Conservation (phyloP, 139 green algal genomes). For the Yamagishiella unicocca region DNA sequence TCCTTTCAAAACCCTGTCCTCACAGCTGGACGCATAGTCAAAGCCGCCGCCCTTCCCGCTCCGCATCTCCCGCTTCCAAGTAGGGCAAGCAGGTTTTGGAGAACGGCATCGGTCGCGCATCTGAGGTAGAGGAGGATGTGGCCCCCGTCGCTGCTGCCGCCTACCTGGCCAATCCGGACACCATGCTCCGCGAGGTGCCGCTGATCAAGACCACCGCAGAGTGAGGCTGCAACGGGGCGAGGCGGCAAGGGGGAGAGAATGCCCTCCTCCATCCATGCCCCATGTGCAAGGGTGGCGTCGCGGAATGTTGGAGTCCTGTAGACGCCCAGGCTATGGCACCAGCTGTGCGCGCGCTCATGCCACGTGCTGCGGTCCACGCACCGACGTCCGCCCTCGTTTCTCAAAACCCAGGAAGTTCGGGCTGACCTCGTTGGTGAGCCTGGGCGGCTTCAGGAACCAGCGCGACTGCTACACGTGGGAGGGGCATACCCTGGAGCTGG, state of each 20-base stretch:
- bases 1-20: too few species aligned
- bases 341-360: too few species aligned
- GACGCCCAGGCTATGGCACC: too few species aligned
- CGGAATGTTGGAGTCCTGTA: too few species aligned
- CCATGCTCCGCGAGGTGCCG: constrained; percentile 68
- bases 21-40: too few species aligned
- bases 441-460: constrained; percentile 95
- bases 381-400: too few species aligned
- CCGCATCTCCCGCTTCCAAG: background rate
- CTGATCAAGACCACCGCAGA: constrained; percentile 53
- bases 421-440: constrained; percentile 71
- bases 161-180: constrained; percentile 73
- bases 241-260: background rate
- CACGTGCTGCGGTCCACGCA: too few species aligned
- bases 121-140: constrained; percentile 85
- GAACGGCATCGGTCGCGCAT: constrained; percentile 84
- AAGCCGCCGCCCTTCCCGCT: too few species aligned
- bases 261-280: too few species aligned
- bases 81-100: constrained; percentile 81
- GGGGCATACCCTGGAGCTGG: constrained; percentile 89
- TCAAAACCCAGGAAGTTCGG: constrained; percentile 62
- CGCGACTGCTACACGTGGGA: constrained; percentile 85
- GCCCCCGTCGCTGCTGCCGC: constrained; percentile 59
- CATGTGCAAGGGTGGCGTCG: too few species aligned
- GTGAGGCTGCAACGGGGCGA: constrained; percentile 14